These are phyloP conservation scores for Eucalyptus melliodora DNA, from an alignment of 345 rosid genomes.

Conservation along the genomic window DNA sequence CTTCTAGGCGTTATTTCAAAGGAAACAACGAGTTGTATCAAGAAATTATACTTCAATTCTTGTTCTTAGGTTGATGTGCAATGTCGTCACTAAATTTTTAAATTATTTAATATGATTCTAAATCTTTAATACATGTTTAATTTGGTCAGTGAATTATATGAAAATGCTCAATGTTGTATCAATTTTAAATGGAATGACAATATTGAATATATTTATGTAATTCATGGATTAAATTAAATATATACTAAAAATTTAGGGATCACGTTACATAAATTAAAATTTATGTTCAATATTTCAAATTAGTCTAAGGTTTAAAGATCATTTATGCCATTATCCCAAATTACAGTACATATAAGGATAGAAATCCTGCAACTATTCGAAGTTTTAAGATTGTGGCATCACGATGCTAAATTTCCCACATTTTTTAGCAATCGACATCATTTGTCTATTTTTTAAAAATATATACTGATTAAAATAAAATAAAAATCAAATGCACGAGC, in stretches of 20 bases:
- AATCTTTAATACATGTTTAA: too few relatives aligned
- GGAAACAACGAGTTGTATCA: rapidly evolving
- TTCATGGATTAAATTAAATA: too few relatives aligned
- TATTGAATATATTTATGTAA: too few relatives aligned
- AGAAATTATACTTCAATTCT: neutral
- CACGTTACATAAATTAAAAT: rapidly evolving
- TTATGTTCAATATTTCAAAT: rapidly evolving
- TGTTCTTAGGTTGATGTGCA: rapidly evolving
- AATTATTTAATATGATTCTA: rapidly evolving
- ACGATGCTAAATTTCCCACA: neutral
- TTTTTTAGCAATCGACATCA: neutral
- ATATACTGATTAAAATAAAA: neutral
- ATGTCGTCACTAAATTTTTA: rapidly evolving
- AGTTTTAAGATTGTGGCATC: neutral
- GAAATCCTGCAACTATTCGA: neutral
- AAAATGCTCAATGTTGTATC: too few relatives aligned
- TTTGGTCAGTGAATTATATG: too few relatives aligned
- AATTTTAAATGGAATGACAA: too few relatives aligned
- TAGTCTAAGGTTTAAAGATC: too few relatives aligned
- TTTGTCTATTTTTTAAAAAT: neutral
- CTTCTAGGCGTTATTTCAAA: neutral
- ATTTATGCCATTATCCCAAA: too few relatives aligned
- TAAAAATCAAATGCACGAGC: neutral
- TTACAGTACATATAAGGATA: neutral
- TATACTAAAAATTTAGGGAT: too few relatives aligned